Percentiles rank a stretch among this genome's conserved stretches.
Evolutionary conservation across 306 rosid species (phyloP).

Genomic region (peach (Prunus persica)): Prunus_persica_NCBIv2 NC_034011.1:24838501-24839000

Average conservation of each 20-base stretch:
- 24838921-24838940: conserved; percentile 74
- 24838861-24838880: conserved; percentile 51
- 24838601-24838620: conserved; percentile 55
- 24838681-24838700: conserved; percentile 40
- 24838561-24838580: conserved; percentile 52
- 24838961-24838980: conserved; percentile 50
- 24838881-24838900: conserved; percentile 62
- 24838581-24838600: conserved; percentile 49
- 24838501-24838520: conserved; percentile 57
- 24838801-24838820: conserved; percentile 78
- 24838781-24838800: conserved; percentile 52
- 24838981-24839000: conserved; percentile 34
- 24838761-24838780: conserved; percentile 38
- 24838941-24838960: conserved; percentile 60
- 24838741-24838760: conserved; percentile 56
- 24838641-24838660: conserved; percentile 55
- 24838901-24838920: conserved; percentile 62
- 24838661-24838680: conserved; percentile 64
- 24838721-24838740: conserved; percentile 75
- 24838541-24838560: conserved; percentile 47
- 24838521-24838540: conserved; percentile 40
- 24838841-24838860: conserved; percentile 40
- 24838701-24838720: conserved; percentile 58
- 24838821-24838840: conserved; percentile 78
- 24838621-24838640: conserved; percentile 58